Evolutionary conservation across 352 stramenopile species (phyloP).

Genomic region (Pythium phragmitis): DNA sequence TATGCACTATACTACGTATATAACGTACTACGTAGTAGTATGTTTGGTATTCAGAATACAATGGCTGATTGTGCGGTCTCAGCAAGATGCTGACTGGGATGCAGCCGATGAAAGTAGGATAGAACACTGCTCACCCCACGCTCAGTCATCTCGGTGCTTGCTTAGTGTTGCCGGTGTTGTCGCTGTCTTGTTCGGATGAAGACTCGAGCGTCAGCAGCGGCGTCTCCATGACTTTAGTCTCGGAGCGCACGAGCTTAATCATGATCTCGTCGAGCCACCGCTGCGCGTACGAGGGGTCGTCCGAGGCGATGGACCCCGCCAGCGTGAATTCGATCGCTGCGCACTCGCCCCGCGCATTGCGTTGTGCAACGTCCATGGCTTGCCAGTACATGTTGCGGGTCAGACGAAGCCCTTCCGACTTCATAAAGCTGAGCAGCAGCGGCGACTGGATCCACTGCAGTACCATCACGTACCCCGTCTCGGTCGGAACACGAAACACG

Average conservation of each 20-base stretch:
- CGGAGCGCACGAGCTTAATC: background rate
- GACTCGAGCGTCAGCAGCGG: background rate
- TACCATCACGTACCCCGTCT: conserved; percentile 5
- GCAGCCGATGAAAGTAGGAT: no score
- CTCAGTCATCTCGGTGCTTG: background rate
- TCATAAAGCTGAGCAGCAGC: background rate
- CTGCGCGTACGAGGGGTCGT: background rate
- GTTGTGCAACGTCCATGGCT: background rate
- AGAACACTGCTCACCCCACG: no score
- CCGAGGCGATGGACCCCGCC: background rate
- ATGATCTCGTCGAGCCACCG: background rate
- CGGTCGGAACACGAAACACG: conserved; percentile 11
- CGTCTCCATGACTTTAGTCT: background rate
- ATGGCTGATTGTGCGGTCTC: no score
- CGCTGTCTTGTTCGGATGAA: background rate
- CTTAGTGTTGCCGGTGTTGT: background rate
- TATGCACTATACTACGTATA: no score
- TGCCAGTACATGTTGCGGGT: conserved; percentile 18
- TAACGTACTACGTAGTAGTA: no score
- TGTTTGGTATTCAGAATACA: no score
- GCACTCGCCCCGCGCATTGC: background rate
- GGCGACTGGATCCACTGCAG: conserved; percentile 1
- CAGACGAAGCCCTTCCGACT: background rate
- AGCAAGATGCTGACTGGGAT: no score
- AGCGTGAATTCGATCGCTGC: background rate